Evolutionary conservation across 2,329 filamentous ascomycete genomes (phyloP), one percentile per base, ranked within the genome.

Genomic region (Talaromyces amestolkiae): DNA sequence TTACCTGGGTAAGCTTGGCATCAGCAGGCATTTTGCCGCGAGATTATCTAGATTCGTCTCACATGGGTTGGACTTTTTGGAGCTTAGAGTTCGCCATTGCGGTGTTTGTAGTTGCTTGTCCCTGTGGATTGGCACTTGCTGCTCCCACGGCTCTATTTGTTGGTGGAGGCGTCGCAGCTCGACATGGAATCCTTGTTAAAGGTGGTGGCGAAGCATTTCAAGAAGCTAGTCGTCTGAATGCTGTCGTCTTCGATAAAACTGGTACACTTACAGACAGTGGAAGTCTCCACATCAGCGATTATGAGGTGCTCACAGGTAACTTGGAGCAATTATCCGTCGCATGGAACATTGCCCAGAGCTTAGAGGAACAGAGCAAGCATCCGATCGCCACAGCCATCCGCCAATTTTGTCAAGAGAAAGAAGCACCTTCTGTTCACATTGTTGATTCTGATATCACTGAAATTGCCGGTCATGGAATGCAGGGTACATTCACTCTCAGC

Each of bases 241-340:
- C 89, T 61, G 87, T 95, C 47, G 90, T 95, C 1, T 95, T 96
- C 74, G 92, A 96, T 82, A 95, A 96, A 82, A 96, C 92, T 0
- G 92, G 92, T 1, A 96, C 92, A 0, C 80, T 96, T 65, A 95
- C 92, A 0, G 81, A 89, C 70, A 86, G 85, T 19, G 85, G 83
- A 17, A 83, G 85, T 56, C 81, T 86, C 24, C 79, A 79, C 53
- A 83, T 88, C 1, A 84, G 84, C 3, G 82, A 86, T 19, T 78
- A 84, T 69, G 77, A 80, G 65, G 65, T 81, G 11, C 71, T 82
- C 51, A 69, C 74, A 31, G 63, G 58, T 7, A 68, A 74, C 22
- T 71, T 69, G 9, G 74, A 79, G 53, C 66, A 72, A 1, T 70
- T 78, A 27, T 69, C 76, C 45, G 68, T 79, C 41, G 76, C 83